Percentiles rank a stretch among this genome's conserved stretches.
Conservation (phyloP, 2,329 filamentous ascomycete species). For the Apiospora saccharicola region DNA sequence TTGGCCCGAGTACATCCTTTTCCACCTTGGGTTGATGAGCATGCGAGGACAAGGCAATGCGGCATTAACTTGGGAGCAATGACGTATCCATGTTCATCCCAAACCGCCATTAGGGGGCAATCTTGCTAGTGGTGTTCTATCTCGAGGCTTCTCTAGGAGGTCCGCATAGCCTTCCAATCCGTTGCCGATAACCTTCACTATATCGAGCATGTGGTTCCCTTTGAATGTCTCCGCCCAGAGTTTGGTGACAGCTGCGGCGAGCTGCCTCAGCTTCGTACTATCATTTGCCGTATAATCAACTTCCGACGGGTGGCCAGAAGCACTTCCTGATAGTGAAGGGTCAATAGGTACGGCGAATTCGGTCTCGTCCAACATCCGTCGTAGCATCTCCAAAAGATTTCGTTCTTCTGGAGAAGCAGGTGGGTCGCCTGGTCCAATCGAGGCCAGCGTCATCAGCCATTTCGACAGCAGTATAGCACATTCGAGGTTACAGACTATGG, state of each 20-base stretch:
- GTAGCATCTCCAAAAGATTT: slow-evolving; percentile 62
- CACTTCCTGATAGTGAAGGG: slow-evolving; percentile 56
- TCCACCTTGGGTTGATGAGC: background rate
- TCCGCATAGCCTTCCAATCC: slow-evolving; percentile 66
- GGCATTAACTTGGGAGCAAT: background rate
- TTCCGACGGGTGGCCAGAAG: slow-evolving; percentile 45
- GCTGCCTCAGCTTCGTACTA: slow-evolving; percentile 59
- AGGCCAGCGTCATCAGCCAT: slow-evolving; percentile 64
- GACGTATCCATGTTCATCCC: slow-evolving; percentile 30
- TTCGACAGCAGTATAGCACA: slow-evolving; percentile 67
- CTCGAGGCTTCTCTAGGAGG: slow-evolving; percentile 61
- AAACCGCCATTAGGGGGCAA: slow-evolving; percentile 40
- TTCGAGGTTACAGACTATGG: slow-evolving; percentile 65
- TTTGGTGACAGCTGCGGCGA: slow-evolving; percentile 64
- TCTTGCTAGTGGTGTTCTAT: slow-evolving; percentile 52
- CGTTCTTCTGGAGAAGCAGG: slow-evolving; percentile 61
- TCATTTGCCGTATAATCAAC: slow-evolving; percentile 57
- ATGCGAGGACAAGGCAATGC: background rate
- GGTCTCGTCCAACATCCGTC: slow-evolving; percentile 67
- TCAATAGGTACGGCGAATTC: slow-evolving; percentile 68
- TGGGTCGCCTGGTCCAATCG: slow-evolving; percentile 58
- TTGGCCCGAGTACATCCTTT: background rate
- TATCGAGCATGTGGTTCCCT: slow-evolving; percentile 67
- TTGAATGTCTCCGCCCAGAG: slow-evolving; percentile 70
- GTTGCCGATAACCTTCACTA: slow-evolving; percentile 64